These are phyloP conservation scores for Polyporus arcularius DNA, from an alignment of 768 basidiomycete genomes.

Conservation along the genomic window DNA sequence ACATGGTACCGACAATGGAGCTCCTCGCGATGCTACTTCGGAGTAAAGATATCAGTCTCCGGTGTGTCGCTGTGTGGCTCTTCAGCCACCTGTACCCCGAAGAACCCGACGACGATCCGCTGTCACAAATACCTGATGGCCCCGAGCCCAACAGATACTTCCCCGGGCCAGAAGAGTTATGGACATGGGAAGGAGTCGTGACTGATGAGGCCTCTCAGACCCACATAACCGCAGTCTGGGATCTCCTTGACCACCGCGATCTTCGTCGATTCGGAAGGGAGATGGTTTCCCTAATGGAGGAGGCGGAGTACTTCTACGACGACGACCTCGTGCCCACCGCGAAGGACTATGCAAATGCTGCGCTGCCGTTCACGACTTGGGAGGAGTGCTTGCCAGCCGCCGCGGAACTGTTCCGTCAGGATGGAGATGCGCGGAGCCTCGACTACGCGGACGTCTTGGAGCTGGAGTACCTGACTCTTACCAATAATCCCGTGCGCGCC, in stretches of 20 bases:
- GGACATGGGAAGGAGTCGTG: too few relatives aligned
- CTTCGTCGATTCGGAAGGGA: conserved; percentile 47
- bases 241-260: too few relatives aligned
- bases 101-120: conserved; percentile 35
- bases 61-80: conserved; percentile 51
- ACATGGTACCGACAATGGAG: too few relatives aligned
- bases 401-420: conserved; percentile 44
- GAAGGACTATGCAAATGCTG: conserved; percentile 48
- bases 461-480: conserved; percentile 55
- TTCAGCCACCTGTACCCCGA: conserved; percentile 42
- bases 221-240: too few relatives aligned
- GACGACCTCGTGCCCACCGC: too few relatives aligned
- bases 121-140: too few relatives aligned
- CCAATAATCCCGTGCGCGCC: conserved; percentile 43
- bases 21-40: conserved; percentile 52
- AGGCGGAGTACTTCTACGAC: too few relatives aligned
- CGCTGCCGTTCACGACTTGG: conserved; percentile 57
- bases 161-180: conserved; percentile 7
- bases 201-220: too few relatives aligned
- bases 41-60: conserved; percentile 51
- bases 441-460: conserved; percentile 63
- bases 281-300: conserved; percentile 34
- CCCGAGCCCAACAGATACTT: conserved; percentile 8
- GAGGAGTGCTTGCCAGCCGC: conserved; percentile 54
- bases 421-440: conserved; percentile 33